phyloP scores from a whole-genome alignment of 2,329 filamentous ascomycete genomes.

The Penicillium occitanis region DNA sequence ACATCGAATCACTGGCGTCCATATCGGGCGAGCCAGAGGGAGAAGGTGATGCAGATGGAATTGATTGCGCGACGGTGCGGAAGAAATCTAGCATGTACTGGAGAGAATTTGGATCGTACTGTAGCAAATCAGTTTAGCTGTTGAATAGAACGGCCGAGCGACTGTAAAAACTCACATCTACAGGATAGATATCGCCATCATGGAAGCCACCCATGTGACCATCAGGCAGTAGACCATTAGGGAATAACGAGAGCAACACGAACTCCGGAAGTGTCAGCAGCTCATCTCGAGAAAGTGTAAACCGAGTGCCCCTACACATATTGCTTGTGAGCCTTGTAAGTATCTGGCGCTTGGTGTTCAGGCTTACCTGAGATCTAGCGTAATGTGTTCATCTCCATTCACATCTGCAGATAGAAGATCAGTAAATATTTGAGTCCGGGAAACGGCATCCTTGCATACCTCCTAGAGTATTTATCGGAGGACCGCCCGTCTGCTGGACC shows the following conservation, averaged over 20 bases:
- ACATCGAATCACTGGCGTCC: slow-evolving; percentile 72
- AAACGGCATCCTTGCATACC: slow-evolving; percentile 53
- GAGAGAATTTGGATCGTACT: slow-evolving; percentile 95
- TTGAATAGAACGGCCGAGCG: background rate
- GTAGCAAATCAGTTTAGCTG: slow-evolving; percentile 25
- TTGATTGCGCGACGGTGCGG: slow-evolving; percentile 92
- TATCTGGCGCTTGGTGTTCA: background rate
- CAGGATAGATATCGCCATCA: slow-evolving; percentile 91
- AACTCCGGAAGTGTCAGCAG: slow-evolving; percentile 95
- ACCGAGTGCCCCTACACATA: slow-evolving; percentile 73
- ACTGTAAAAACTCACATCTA: slow-evolving; percentile 71
- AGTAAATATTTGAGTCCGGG: background rate
- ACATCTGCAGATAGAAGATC: slow-evolving; percentile 57
- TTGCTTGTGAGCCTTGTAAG: background rate
- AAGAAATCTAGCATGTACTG: slow-evolving; percentile 99
- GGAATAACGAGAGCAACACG: slow-evolving; percentile 93
- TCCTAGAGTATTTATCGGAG: slow-evolving; percentile 85
- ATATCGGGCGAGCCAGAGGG: slow-evolving; percentile 60
- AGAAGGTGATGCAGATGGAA: slow-evolving; percentile 66
- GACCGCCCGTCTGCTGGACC: slow-evolving; percentile 85
- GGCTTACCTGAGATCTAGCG: slow-evolving; percentile 83
- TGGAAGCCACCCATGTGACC: slow-evolving; percentile 91
- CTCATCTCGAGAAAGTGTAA: slow-evolving; percentile 92
- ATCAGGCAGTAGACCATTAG: slow-evolving; percentile 96
- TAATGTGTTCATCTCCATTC: slow-evolving; percentile 88